These are phyloP conservation scores for Protomyces lactucae-debilis DNA, from an alignment of 1,139 yeast genomes.

Conservation along the genomic window DNA sequence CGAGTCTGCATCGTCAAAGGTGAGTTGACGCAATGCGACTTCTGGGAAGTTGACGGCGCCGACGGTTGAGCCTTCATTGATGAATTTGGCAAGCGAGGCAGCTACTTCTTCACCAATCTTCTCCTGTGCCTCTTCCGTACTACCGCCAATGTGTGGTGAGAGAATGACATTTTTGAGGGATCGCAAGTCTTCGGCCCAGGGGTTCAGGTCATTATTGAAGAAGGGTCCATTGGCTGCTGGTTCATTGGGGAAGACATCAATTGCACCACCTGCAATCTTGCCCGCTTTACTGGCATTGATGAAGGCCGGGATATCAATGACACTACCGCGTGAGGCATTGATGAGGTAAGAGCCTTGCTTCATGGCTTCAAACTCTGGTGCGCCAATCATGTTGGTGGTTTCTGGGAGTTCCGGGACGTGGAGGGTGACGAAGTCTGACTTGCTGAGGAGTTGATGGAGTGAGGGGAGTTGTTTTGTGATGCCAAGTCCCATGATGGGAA, in stretches of 20 bases:
- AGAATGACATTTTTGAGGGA: slow-evolving; percentile 81
- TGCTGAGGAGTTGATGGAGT: slow-evolving; percentile 70
- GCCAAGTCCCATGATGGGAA: slow-evolving; percentile 94
- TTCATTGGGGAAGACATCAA: slow-evolving; percentile 95
- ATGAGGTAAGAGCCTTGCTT: slow-evolving; percentile 91
- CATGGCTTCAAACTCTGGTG: slow-evolving; percentile 93
- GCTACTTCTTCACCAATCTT: slow-evolving; percentile 97
- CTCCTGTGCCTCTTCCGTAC: slow-evolving; percentile 97
- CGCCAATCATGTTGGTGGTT: slow-evolving; percentile 81
- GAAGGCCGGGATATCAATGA: slow-evolving; percentile 90
- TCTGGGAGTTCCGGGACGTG: slow-evolving; percentile 96
- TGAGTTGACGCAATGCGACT: slow-evolving; percentile 82
- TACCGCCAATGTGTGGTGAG: slow-evolving; percentile 98
- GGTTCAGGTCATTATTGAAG: slow-evolving; percentile 66
- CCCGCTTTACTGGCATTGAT: slow-evolving; percentile 88
- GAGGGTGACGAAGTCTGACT: slow-evolving; percentile 82
- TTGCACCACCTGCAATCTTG: slow-evolving; percentile 94
- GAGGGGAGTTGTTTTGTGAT: slow-evolving; percentile 89
- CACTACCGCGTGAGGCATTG: slow-evolving; percentile 97
- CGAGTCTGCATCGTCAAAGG: slow-evolving; percentile 72
- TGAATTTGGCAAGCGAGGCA: slow-evolving; percentile 76
- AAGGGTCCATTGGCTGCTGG: slow-evolving; percentile 95
- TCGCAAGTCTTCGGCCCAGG: slow-evolving; percentile 78
- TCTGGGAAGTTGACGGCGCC: slow-evolving; percentile 99
- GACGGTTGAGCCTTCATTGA: slow-evolving; percentile 91